phyloP scores from a whole-genome alignment of 352 stramenopile species.

The Plasmopara halstedii region DNA sequence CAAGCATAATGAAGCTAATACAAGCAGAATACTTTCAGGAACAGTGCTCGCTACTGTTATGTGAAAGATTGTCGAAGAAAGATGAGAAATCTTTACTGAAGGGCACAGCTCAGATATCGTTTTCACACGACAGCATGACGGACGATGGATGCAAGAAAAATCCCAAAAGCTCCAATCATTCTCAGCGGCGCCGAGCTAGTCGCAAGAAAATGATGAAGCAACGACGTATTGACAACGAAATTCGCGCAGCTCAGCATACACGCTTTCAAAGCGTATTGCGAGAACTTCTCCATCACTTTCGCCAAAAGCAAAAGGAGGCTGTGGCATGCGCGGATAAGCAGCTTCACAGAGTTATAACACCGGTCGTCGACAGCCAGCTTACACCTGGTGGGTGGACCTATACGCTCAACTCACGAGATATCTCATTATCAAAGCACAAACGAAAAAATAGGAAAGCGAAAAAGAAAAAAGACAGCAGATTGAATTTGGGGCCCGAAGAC shows the following conservation, averaged over 20 bases:
- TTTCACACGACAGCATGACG: background rate
- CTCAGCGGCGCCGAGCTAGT: constrained; percentile 48
- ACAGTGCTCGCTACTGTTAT: constrained; percentile 59
- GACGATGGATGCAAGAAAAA: background rate
- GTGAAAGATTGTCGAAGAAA: constrained; percentile 40
- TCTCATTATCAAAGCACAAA: constrained; percentile 14
- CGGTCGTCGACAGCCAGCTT: constrained; percentile 14
- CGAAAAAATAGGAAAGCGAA: constrained; percentile 20
- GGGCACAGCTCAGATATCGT: background rate
- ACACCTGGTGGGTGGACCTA: constrained; percentile 13
- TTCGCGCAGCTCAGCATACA: constrained; percentile 23
- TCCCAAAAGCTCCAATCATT: constrained; percentile 25
- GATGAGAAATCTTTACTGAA: constrained; percentile 13
- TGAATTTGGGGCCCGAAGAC: background rate
- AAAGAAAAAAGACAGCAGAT: constrained; percentile 12
- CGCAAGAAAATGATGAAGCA: constrained; percentile 67
- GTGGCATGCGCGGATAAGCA: constrained; percentile 23
- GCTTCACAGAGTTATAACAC: constrained; percentile 35
- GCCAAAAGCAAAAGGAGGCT: constrained; percentile 19
- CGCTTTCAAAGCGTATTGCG: constrained; percentile 34
- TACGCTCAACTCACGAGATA: background rate
- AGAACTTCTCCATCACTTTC: constrained; percentile 31
- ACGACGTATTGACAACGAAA: constrained; percentile 35
- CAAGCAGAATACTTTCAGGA: constrained; percentile 67
- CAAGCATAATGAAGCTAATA: constrained; percentile 51